phyloP scores from a whole-genome alignment of 306 rosid genomes.

The Canavalia ensiformis region DNA sequence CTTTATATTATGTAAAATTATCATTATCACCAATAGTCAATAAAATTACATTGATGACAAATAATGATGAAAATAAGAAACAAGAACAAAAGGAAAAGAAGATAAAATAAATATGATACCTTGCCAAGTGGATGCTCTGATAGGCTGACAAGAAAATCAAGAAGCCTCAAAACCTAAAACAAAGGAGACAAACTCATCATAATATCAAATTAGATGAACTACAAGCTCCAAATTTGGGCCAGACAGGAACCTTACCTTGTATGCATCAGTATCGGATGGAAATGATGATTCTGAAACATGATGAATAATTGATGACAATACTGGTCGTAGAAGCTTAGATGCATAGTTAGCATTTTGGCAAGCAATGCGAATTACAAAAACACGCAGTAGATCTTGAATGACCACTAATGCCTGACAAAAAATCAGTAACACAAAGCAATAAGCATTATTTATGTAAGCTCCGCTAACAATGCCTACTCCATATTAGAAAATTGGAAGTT shows the following conservation, averaged over 20 bases:
- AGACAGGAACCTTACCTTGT: constrained; percentile 63
- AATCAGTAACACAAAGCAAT: constrained; percentile 33
- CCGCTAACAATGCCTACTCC: constrained; percentile 29
- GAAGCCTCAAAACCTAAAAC: constrained; percentile 84
- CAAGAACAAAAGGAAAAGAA: constrained; percentile 31
- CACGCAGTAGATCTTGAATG: constrained; percentile 92
- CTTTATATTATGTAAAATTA: constrained; percentile 21
- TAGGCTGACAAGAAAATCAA: constrained; percentile 90
- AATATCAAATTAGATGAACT: constrained; percentile 34
- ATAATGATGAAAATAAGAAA: constrained; percentile 20
- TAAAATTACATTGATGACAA: constrained; percentile 21
- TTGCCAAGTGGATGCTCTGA: constrained; percentile 92
- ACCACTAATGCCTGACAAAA: constrained; percentile 76
- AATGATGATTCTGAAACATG: constrained; percentile 64
- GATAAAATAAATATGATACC: constrained; percentile 54
- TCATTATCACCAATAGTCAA: constrained; percentile 3
- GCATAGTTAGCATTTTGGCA: constrained; percentile 69
- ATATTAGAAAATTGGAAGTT: constrained; percentile 37
- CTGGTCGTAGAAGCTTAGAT: constrained; percentile 72
- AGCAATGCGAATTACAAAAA: constrained; percentile 78
- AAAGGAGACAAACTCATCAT: constrained; percentile 32
- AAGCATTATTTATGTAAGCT: constrained; percentile 30
- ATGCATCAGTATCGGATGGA: constrained; percentile 73
- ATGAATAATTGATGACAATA: constrained; percentile 67
- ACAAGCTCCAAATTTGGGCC: constrained; percentile 26